Base-by-base conservation (phyloP, 805 yeast genomes). In the Metschnikowia borealis region DNA sequence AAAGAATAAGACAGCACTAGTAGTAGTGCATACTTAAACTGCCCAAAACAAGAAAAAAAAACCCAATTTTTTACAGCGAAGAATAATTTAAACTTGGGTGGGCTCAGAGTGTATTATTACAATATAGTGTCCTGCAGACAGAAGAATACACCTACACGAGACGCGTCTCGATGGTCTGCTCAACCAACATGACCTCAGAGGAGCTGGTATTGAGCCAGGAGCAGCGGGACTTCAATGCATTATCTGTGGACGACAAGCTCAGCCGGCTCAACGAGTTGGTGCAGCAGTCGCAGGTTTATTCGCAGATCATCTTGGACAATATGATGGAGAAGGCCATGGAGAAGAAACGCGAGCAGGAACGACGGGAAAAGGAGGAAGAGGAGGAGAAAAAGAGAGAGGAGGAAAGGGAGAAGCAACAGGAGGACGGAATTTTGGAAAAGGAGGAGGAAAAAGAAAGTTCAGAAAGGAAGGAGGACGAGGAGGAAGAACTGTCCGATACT, bases 231-330 rank as follows among this genome's bases (percentile, higher is more conserved):
- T 78, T 79, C 59, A 66, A 82, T 49, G 65, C 66, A 6, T 66
- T 79, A 17, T 73, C 81, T 2, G 70, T 70, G n/a, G 81, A 82
- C 37, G 69, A 72, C 41, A 88, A 89, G 60, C 69, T 89, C 40
- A 77, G 79, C 48, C 77, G 89, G 48, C 70, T 92, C 48, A 80
- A 87, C 51, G 83, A 81, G 35, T 74, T 92, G 54, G 89, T 92
- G n/a, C 85, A 87, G 59, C 85, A 88, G 62, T 88, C 97, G 15
- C 91, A 89, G 62, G 80, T 91, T 1, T 92, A 89, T 67, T 86
- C 97, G 1, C 81, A 84, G 54, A 89, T 92, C 56, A 87, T 92
- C 38, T 83, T 96, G 3, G 91, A 89, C 46, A 84, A 91, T 10
- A 75, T 92, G 40, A 61, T 85, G 38, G 80, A 80, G 53, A 71